Conservation (phyloP, 2,329 filamentous ascomycete genomes). For the Salinomyces thailandicus region DNA sequence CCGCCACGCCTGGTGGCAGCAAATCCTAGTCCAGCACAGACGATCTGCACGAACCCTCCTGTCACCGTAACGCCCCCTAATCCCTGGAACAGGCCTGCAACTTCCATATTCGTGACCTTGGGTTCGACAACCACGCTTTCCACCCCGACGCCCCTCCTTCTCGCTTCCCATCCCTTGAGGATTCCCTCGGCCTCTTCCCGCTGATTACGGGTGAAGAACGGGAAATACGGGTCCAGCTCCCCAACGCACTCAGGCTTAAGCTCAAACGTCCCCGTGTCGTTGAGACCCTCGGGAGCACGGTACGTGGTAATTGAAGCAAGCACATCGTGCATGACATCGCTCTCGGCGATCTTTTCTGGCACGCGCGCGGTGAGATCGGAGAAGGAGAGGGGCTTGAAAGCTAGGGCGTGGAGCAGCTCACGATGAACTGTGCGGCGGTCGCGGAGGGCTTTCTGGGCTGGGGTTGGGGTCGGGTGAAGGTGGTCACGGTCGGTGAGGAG, state of each 20-base stretch:
- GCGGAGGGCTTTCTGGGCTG: slow-evolving; percentile 54
- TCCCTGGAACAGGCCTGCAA: slow-evolving; percentile 68
- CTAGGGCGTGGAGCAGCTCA: slow-evolving; percentile 89
- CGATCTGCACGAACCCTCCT: slow-evolving; percentile 76
- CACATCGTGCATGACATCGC: slow-evolving; percentile 75
- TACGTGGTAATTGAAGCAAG: slow-evolving; percentile 82
- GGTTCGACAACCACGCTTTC: slow-evolving; percentile 90
- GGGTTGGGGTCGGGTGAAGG: slow-evolving; percentile 50
- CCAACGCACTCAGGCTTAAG: slow-evolving; percentile 77
- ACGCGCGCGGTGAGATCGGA: slow-evolving; percentile 80
- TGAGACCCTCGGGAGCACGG: slow-evolving; percentile 79
- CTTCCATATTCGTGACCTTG: slow-evolving; percentile 62
- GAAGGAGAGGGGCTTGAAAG: slow-evolving; percentile 92
- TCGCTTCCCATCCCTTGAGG: slow-evolving; percentile 77
- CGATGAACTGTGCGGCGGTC: slow-evolving; percentile 60
- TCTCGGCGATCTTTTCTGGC: slow-evolving; percentile 79
- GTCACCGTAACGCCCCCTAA: slow-evolving; percentile 74
- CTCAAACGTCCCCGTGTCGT: slow-evolving; percentile 89
- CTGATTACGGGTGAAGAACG: slow-evolving; percentile 94
- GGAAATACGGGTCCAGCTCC: slow-evolving; percentile 87
- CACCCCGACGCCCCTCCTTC: slow-evolving; percentile 68
- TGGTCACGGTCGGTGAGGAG: slow-evolving; percentile 80
- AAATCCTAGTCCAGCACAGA: slow-evolving; percentile 81
- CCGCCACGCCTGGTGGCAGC: slow-evolving; percentile 63
- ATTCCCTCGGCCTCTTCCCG: slow-evolving; percentile 87